phyloP scores from a whole-genome alignment of 2,329 filamentous ascomycete genomes.

The Fulvia fulva region DNA sequence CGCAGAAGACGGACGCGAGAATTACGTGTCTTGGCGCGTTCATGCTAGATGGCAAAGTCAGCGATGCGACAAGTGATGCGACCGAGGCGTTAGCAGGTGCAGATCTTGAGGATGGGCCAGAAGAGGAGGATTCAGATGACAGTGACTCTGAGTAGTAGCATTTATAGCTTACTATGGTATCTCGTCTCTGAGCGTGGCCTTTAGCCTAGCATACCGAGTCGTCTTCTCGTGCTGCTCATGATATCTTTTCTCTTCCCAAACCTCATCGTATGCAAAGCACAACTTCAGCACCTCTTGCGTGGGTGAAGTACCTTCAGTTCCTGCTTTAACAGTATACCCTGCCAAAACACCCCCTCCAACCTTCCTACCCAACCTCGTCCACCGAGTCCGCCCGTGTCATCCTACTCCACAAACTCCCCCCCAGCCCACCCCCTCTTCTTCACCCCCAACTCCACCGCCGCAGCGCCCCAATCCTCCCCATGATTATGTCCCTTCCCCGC shows the following conservation, averaged over 20 bases:
- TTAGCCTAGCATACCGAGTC: too few relatives aligned
- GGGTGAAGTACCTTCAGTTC: neutral
- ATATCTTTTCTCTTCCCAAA: neutral
- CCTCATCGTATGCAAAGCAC: neutral
- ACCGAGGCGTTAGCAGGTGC: conserved; percentile 13
- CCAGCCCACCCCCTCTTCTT: conserved; percentile 82
- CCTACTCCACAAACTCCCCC: conserved; percentile 55
- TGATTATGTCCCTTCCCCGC: conserved; percentile 70
- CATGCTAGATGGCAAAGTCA: conserved; percentile 57
- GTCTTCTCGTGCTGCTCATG: neutral
- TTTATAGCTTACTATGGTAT: neutral
- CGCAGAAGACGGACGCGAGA: conserved; percentile 79
- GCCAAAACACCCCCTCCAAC: neutral
- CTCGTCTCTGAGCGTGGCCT: neutral
- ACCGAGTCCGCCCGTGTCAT: neutral
- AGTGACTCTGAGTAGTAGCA: conserved; percentile 9
- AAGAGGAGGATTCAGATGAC: conserved; percentile 9
- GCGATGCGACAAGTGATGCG: conserved; percentile 16
- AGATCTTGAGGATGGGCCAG: conserved; percentile 5
- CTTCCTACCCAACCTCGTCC: neutral
- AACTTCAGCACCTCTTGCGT: neutral
- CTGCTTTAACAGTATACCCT: neutral
- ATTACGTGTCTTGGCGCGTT: conserved; percentile 88
- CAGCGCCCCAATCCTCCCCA: conserved; percentile 91
- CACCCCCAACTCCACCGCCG: conserved; percentile 87